Evolutionary conservation across 192 early-diverging fungal species (phyloP).

Genomic region (Gryganskiella cystojenkinii): DNA sequence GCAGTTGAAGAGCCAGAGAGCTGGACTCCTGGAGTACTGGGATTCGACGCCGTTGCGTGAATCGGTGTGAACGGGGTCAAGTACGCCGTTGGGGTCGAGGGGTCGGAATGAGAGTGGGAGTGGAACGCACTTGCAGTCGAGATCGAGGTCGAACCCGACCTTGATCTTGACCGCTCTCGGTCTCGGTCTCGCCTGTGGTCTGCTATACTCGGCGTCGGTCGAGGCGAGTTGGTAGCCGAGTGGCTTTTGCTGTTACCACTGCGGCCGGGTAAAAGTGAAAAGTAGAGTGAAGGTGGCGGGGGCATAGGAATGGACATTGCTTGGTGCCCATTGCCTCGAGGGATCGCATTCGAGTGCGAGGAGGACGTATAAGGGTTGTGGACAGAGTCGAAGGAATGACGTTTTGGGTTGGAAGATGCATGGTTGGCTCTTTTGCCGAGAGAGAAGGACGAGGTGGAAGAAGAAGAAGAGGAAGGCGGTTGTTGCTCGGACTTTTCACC

Average conservation of each 20-base stretch:
- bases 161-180: constrained; percentile 9
- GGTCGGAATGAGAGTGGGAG: constrained; percentile 11
- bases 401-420: constrained; percentile 18
- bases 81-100: constrained; percentile 10
- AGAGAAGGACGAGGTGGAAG: constrained; percentile 2
- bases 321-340: constrained; percentile 43
- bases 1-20: not conserved
- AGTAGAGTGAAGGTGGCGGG: constrained; percentile 20
- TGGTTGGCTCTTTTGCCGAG: not conserved
- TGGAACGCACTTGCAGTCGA: not conserved
- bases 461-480: constrained; percentile 2
- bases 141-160: not conserved
- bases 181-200: not conserved
- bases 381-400: constrained; percentile 22
- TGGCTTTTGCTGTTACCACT: not conserved
- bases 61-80: constrained; percentile 1
- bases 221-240: constrained; percentile 13
- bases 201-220: constrained; percentile 2
- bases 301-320: constrained; percentile 50
- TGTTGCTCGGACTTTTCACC: not conserved
- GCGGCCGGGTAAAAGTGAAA: constrained; percentile 20
- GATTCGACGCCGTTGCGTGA: constrained; percentile 4
- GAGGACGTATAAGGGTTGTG: constrained; percentile 8
- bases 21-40: constrained; percentile 9
- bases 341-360: constrained; percentile 15